A percentile compares a stretch with the other conserved stretches of the same genome.
These are phyloP conservation scores for Myxozyma udenii DNA, from an alignment of 805 yeast genomes.

Conservation along the genomic window DNA sequence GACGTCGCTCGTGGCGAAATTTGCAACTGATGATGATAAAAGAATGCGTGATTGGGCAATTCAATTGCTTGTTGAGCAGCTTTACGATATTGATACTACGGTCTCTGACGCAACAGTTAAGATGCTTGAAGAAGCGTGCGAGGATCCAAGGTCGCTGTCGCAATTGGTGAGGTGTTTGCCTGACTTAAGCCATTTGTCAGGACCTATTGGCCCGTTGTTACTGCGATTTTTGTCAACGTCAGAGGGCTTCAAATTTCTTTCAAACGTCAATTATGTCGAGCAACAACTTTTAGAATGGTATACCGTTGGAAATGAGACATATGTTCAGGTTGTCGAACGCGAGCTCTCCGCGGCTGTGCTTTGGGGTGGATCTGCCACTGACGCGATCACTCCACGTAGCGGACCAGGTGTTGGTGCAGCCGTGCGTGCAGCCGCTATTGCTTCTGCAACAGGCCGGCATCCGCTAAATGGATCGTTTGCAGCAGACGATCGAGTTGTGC, in stretches of 20 bases:
- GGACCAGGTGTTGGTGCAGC: too few relatives aligned
- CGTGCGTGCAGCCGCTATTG: too few relatives aligned
- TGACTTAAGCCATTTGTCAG: constrained; percentile 51
- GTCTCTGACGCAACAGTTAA: constrained; percentile 58
- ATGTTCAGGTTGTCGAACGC: constrained; percentile 31
- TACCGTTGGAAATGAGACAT: constrained; percentile 34
- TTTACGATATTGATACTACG: constrained; percentile 61
- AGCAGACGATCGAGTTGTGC: not conserved
- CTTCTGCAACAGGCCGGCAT: too few relatives aligned
- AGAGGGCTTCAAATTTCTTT: constrained; percentile 65
- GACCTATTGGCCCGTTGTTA: constrained; percentile 55
- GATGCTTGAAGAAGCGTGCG: constrained; percentile 52
- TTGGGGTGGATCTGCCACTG: not conserved
- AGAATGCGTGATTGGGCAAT: constrained; percentile 45
- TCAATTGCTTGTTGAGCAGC: constrained; percentile 57
- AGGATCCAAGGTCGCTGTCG: constrained; percentile 45
- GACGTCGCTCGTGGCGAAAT: constrained; percentile 49
- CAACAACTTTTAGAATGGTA: constrained; percentile 69
- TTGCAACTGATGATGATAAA: constrained; percentile 2
- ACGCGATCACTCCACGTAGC: not conserved
- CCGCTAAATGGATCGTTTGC: not conserved
- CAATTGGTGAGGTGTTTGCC: constrained; percentile 57
- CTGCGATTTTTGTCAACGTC: constrained; percentile 63
- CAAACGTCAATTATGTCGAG: constrained; percentile 57
- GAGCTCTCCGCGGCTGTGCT: constrained; percentile 17